phyloP scores from a whole-genome alignment of 768 basidiomycete genomes.

The Russula sp. region DNA sequence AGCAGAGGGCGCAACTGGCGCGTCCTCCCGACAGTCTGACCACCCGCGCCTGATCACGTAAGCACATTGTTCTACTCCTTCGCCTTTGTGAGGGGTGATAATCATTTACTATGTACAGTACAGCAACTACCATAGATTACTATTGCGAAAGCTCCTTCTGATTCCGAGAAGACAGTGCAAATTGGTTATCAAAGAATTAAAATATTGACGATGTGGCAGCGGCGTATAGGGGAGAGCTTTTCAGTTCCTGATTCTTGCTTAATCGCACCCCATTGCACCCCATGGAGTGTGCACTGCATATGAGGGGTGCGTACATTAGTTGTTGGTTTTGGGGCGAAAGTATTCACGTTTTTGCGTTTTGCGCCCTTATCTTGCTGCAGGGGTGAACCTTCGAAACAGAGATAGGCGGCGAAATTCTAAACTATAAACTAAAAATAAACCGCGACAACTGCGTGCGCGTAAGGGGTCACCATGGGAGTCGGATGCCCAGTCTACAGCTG shows the following conservation, averaged over 20 bases:
- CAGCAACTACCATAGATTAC: neutral
- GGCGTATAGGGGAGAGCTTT: neutral
- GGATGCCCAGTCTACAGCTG: no score
- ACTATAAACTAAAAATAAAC: no score
- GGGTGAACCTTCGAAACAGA: no score
- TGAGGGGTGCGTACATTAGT: neutral
- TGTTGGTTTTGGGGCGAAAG: neutral
- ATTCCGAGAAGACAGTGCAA: neutral
- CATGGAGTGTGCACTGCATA: no score
- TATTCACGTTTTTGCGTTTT: no score
- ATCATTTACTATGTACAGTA: neutral
- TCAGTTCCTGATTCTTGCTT: neutral
- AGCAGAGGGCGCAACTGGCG: conserved; percentile 17
- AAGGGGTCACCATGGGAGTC: no score
- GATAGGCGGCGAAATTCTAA: no score
- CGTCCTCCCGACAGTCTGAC: conserved; percentile 8
- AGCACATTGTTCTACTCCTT: neutral
- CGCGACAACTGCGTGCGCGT: no score
- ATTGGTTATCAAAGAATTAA: neutral
- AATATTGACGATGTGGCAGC: neutral
- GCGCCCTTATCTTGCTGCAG: no score
- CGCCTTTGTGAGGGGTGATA: neutral
- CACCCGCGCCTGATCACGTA: conserved; percentile 11
- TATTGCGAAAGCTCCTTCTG: neutral
- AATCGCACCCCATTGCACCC: neutral